Percentiles rank a stretch among this genome's conserved stretches.
Evolutionary conservation across 2,329 filamentous ascomycete species (phyloP).

Genomic region (Stemphylium lycopersici): DNA sequence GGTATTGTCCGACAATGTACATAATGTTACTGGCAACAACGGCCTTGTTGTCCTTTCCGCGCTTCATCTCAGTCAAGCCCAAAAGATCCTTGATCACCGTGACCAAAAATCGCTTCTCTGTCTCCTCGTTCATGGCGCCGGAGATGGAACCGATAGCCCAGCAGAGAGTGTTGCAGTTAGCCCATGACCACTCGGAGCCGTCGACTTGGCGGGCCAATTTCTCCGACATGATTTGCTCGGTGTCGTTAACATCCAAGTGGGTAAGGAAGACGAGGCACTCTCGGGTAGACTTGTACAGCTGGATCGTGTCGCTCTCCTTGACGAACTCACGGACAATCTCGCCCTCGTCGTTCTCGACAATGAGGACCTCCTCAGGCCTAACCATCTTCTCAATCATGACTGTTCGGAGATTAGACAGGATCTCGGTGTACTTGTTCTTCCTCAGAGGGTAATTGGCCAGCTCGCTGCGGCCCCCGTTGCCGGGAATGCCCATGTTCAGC

Average conservation of each 20-base stretch:
- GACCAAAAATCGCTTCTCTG: slow-evolving; percentile 96
- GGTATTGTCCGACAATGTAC: slow-evolving; percentile 99
- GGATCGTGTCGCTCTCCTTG: slow-evolving; percentile 98
- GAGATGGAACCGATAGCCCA: slow-evolving; percentile 99
- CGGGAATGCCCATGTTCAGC: slow-evolving; percentile 76
- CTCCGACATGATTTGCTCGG: slow-evolving; percentile 98
- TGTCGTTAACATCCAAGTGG: slow-evolving; percentile 95
- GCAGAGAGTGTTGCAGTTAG: slow-evolving; percentile 98
- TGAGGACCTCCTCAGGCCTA: slow-evolving; percentile 92
- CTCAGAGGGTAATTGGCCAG: slow-evolving; percentile 91
- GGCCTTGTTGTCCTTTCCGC: slow-evolving; percentile 98
- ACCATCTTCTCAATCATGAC: slow-evolving; percentile 99
- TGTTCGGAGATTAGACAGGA: slow-evolving; percentile 88
- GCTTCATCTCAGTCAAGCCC: slow-evolving; percentile 97
- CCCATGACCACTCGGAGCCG: slow-evolving; percentile 97
- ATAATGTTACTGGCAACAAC: slow-evolving; percentile 99
- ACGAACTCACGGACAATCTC: slow-evolving; percentile 99
- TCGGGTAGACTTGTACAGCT: slow-evolving; percentile 97
- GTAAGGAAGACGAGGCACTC: slow-evolving; percentile 97
- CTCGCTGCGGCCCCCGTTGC: slow-evolving; percentile 84
- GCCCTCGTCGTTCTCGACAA: slow-evolving; percentile 99
- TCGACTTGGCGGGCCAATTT: slow-evolving; percentile 96
- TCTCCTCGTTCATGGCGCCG: slow-evolving; percentile 98
- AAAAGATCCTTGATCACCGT: slow-evolving; percentile 98
- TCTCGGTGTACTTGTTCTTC: slow-evolving; percentile 97